Base-by-base conservation (phyloP, 306 rosid genomes). In the Sicyos baderoa region DNA sequence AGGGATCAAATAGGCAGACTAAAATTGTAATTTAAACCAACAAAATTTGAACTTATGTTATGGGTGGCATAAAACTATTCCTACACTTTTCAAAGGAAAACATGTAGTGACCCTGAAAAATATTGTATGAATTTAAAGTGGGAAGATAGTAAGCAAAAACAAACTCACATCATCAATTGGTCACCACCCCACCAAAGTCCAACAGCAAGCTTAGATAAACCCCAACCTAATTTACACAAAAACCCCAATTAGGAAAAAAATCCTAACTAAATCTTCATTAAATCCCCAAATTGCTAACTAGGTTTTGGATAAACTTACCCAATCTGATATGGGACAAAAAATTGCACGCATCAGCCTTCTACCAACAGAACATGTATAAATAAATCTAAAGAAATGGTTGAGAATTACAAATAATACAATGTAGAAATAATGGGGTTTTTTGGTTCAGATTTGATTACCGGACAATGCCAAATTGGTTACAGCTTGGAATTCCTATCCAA, bases 401-500 rank as follows among this genome's bases (percentile, higher is more conserved):
- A 40, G 22, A 47, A 45, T 64, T 19, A 44, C 29, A 64, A 64
- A 44, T 65, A 22, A 14, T 45, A 25, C 45, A 21, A 67, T 67
- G 15, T 1, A 40, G 19, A 67, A 67, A 67, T 67, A 67, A 67
- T 67, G 72, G 72, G 35, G 45, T 45, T 1, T 14, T 23, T 67
- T 25, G 15, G 55, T 47, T 67, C 10, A 48, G 72, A 49, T 67
- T 67, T 49, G 72, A 25, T 67, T 67, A 67, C 72, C 72, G 25
- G 57, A 48, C 72, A 67, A 54, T 40, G 40, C 54, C 44, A 22
- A 44, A 57, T 71, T 54, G 52, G 74, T 57, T 57, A 71, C 64
- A 54, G 74, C 74, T 71, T 47, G 64, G 62, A 71, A 71, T 19
- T 52, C 62, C 64, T 71, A 54, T 71, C 64, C 64, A 12, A 54